Evolutionary conservation across 352 stramenopile species (phyloP).

Genomic region (Pythium phragmiticola): DNA sequence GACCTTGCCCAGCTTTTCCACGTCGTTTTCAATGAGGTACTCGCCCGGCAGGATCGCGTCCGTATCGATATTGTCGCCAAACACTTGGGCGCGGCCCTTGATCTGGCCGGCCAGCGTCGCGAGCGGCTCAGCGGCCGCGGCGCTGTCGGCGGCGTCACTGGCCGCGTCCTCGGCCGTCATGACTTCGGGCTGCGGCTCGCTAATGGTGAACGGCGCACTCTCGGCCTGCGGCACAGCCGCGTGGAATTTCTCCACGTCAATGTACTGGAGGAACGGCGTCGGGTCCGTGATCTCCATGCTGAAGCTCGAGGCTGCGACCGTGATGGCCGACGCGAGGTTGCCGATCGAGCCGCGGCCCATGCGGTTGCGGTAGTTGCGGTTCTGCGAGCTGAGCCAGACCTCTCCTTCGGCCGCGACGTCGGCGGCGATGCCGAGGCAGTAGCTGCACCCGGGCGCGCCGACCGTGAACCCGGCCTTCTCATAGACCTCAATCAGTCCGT

Average conservation of each 20-base stretch:
- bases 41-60: slow-evolving; percentile 85
- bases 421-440: slow-evolving; percentile 80
- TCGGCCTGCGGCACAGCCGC: slow-evolving; percentile 53
- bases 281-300: slow-evolving; percentile 79
- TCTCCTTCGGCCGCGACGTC: slow-evolving; percentile 81
- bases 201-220: slow-evolving; percentile 41
- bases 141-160: slow-evolving; percentile 27
- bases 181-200: slow-evolving; percentile 57
- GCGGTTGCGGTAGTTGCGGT: slow-evolving; percentile 88
- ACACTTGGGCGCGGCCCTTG: slow-evolving; percentile 72
- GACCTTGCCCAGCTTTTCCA: slow-evolving; percentile 81
- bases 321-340: slow-evolving; percentile 79
- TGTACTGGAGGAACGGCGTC: slow-evolving; percentile 66
- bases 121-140: slow-evolving; percentile 29
- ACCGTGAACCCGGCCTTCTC: slow-evolving; percentile 79
- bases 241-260: slow-evolving; percentile 70
- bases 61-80: slow-evolving; percentile 89
- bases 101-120: slow-evolving; percentile 42
- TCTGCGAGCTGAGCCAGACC: slow-evolving; percentile 82
- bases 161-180: slow-evolving; percentile 22
- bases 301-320: slow-evolving; percentile 82
- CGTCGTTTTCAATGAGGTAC: slow-evolving; percentile 83
- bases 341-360: slow-evolving; percentile 83
- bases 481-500: slow-evolving; percentile 75
- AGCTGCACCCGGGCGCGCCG: slow-evolving; percentile 75